These are phyloP conservation scores for Coriolopsis trogii DNA, from an alignment of 1,284 basidiomycete species.

Conservation along the genomic window DNA sequence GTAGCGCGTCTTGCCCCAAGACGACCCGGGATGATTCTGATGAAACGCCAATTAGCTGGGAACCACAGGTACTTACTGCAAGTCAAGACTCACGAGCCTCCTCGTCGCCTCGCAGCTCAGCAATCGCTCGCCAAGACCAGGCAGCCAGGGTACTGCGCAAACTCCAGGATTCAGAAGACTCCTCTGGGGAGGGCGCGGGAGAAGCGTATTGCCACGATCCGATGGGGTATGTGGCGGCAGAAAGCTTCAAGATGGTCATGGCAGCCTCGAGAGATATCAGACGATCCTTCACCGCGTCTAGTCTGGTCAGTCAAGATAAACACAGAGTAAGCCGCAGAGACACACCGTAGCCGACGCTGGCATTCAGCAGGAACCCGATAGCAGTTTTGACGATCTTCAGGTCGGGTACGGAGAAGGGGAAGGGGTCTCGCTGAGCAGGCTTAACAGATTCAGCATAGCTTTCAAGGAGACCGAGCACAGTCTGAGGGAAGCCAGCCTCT, in stretches of 20 bases:
- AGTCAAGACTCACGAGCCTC: constrained; percentile 24
- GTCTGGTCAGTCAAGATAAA: not conserved
- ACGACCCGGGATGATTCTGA: constrained; percentile 49
- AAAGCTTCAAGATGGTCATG: constrained; percentile 66
- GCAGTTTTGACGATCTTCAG: constrained; percentile 78
- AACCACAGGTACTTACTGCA: not conserved
- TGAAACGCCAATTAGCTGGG: not conserved
- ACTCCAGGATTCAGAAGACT: constrained; percentile 60
- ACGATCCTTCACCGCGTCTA: constrained; percentile 73
- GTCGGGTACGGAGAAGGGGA: constrained; percentile 58
- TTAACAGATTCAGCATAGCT: constrained; percentile 63
- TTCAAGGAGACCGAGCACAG: constrained; percentile 66
- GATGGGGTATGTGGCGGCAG: constrained; percentile 69
- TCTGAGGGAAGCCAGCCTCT: constrained; percentile 69
- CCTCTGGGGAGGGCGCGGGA: constrained; percentile 27
- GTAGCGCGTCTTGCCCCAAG: constrained; percentile 63
- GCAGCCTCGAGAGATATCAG: constrained; percentile 69
- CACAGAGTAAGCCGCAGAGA: not conserved
- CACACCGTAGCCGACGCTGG: constrained; percentile 76
- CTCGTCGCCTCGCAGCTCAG: constrained; percentile 32
- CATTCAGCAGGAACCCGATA: constrained; percentile 81
- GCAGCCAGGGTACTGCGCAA: constrained; percentile 64
- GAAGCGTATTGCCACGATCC: constrained; percentile 52
- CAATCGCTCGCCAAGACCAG: constrained; percentile 76
- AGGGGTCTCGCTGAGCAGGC: constrained; percentile 42